Percentiles rank a stretch among this genome's conserved stretches.
Evolutionary conservation across 1,139 yeast species (phyloP).

Genomic region (Debaryomyces sp.): DNA sequence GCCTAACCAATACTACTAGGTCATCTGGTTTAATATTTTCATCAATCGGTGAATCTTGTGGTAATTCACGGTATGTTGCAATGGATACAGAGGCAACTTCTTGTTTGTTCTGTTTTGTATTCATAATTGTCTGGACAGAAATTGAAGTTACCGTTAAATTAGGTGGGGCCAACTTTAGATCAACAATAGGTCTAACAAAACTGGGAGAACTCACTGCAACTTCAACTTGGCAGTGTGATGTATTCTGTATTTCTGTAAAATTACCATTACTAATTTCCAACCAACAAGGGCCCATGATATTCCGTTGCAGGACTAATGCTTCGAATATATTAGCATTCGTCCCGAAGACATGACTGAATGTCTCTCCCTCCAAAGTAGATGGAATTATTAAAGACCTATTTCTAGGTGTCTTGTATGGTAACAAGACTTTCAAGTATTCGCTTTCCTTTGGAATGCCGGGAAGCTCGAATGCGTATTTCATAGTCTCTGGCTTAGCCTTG

Average conservation of each 20-base stretch:
- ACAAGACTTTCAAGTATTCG: slow-evolving; percentile 75
- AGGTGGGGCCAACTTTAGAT: slow-evolving; percentile 58
- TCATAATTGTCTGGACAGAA: slow-evolving; percentile 79
- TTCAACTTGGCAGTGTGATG: slow-evolving; percentile 84
- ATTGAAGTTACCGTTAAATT: slow-evolving; percentile 70
- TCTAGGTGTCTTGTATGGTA: slow-evolving; percentile 70
- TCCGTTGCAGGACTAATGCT: slow-evolving; percentile 78
- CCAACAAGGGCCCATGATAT: slow-evolving; percentile 99
- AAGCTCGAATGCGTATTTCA: slow-evolving; percentile 88
- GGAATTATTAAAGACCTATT: slow-evolving; percentile 56
- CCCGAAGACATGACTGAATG: slow-evolving; percentile 83
- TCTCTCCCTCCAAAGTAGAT: slow-evolving; percentile 67
- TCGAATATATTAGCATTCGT: slow-evolving; percentile 76
- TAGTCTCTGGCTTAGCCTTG: slow-evolving; percentile 69
- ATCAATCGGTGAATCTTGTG: slow-evolving; percentile 73
- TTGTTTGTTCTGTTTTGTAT: slow-evolving; percentile 70
- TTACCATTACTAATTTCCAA: slow-evolving; percentile 68
- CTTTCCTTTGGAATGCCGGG: slow-evolving; percentile 78
- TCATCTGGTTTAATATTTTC: slow-evolving; percentile 58
- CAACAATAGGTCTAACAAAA: slow-evolving; percentile 52
- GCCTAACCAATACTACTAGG: slow-evolving; percentile 72
- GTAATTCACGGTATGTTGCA: slow-evolving; percentile 65
- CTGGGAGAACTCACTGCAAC: slow-evolving; percentile 58
- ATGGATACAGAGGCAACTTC: slow-evolving; percentile 85
- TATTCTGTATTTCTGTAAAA: slow-evolving; percentile 59